phyloP scores from a whole-genome alignment of 2,329 filamentous ascomycete species.

The Colletotrichum tamarilloi region DNA sequence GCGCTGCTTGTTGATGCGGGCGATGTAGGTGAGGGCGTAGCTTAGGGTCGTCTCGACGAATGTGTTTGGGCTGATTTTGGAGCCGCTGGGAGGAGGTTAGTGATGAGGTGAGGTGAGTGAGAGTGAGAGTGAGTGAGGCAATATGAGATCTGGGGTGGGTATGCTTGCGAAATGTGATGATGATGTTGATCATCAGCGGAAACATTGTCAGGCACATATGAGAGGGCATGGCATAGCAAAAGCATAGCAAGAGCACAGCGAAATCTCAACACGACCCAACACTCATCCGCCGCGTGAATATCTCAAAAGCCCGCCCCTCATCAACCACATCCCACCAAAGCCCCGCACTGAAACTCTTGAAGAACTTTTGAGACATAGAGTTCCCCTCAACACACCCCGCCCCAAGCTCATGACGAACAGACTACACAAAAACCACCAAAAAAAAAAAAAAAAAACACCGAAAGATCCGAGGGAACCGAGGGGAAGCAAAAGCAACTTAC shows the following conservation, averaged over 20 bases:
- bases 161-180: background rate
- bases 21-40: conserved; percentile 88
- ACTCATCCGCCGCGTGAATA: conserved; percentile 8
- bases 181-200: background rate
- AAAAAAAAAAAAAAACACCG: background rate
- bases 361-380: background rate
- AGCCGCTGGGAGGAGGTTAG: conserved; percentile 24
- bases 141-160: background rate
- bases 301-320: background rate
- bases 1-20: conserved; percentile 51
- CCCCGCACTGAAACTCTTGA: background rate
- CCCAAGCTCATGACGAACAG: background rate
- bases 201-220: background rate
- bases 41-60: conserved; percentile 93
- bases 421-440: background rate
- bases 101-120: background rate
- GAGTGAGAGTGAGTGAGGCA: background rate
- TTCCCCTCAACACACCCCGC: background rate
- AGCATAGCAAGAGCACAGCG: background rate
- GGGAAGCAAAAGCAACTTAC: conserved; percentile 64
- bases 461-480: background rate
- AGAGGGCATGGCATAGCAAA: background rate
- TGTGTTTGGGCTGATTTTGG: conserved; percentile 65
- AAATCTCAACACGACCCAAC: background rate
- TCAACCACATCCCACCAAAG: background rate